Percentiles rank a stretch among this genome's conserved stretches.
These are phyloP conservation scores for Neurospora pannonica DNA, from an alignment of 495 filamentous ascomycete genomes.

Conservation along the genomic window DNA sequence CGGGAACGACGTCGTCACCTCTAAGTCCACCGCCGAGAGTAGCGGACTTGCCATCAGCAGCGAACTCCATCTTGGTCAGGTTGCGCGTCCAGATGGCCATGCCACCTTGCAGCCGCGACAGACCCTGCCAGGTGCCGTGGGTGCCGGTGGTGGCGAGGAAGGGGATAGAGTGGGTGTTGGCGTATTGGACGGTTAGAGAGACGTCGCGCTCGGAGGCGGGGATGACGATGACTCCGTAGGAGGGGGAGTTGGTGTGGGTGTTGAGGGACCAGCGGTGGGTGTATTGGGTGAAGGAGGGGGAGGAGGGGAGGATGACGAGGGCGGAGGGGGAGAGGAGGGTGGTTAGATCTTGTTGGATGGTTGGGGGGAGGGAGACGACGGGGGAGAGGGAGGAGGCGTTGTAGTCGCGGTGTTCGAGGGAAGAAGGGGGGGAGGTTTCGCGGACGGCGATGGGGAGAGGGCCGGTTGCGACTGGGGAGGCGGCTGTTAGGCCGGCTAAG, in stretches of 20 bases:
- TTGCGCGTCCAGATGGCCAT: constrained; percentile 38
- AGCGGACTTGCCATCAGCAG: constrained; percentile 33
- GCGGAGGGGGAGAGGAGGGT: background rate
- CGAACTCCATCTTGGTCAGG: constrained; percentile 31
- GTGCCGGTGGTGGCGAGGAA: constrained; percentile 40
- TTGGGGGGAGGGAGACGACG: background rate
- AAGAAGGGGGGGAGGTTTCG: background rate
- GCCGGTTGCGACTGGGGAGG: background rate
- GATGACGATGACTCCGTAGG: constrained; percentile 34
- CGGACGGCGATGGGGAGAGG: background rate
- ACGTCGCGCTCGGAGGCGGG: constrained; percentile 44
- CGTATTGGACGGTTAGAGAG: constrained; percentile 34
- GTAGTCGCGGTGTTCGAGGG: background rate
- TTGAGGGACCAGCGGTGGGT: constrained; percentile 2
- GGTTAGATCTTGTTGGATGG: background rate
- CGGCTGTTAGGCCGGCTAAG: background rate
- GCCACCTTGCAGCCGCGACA: constrained; percentile 33
- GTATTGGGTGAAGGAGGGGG: background rate
- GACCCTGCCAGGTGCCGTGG: constrained; percentile 31
- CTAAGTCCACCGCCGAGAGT: constrained; percentile 40
- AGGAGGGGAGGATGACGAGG: background rate
- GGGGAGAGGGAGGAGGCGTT: background rate
- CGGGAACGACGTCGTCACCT: constrained; percentile 16
- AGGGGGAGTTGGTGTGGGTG: constrained; percentile 21
- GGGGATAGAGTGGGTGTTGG: constrained; percentile 34